Evolutionary conservation across 1,139 yeast species (phyloP), one percentile per base, ranked within the genome.

Genomic region (Geotrichum phurueaensis): DNA sequence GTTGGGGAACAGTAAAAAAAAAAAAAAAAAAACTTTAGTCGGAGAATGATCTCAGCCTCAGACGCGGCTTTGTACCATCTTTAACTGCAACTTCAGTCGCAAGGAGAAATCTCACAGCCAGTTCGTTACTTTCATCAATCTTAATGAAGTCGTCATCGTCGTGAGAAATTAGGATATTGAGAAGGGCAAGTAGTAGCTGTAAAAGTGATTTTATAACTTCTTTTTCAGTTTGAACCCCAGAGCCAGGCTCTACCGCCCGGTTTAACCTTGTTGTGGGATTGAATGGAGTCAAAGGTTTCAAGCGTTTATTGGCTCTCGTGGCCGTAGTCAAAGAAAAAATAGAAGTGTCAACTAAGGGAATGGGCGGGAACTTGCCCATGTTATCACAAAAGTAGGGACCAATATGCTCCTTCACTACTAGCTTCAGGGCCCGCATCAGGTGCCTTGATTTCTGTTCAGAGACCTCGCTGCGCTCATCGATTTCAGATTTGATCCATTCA

Each of bases 81-180:
- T 39, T 39, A 23, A 43, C n/a, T 3, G 50, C 56, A 43, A 31
- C 56, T 23, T 43, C 50, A 1, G 56, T 39, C 23, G 27, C 33
- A 36, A 53, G n/a, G 9, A 53, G 31, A 22, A 53, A 18, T 25
- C 56, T 27, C 9, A 51, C 56, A 5, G 56, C 56, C n/a, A 20
- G 51, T 43, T 53, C 56, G 23, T 39, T 53, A n/a, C 43, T 22
- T 39, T 49, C 23, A 36, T 29, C 39, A 7, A 53, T 43, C 6
- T 27, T 13, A 18, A 53, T 15, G 9, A n/a, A 33, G 13, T 36
- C 36, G 25, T 53, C 20, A 52, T 31, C n/a, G 9, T 51, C 50
- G 22, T 39, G n/a, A 39, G 47, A n/a, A 4, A 39, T 15, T 10
- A 39, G 18, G 22, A n/a, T 18, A 39, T 39, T 39, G 10, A 39